Conservation (phyloP, 495 filamentous ascomycete species). For the Antarctomyces pellizariae region DNA sequence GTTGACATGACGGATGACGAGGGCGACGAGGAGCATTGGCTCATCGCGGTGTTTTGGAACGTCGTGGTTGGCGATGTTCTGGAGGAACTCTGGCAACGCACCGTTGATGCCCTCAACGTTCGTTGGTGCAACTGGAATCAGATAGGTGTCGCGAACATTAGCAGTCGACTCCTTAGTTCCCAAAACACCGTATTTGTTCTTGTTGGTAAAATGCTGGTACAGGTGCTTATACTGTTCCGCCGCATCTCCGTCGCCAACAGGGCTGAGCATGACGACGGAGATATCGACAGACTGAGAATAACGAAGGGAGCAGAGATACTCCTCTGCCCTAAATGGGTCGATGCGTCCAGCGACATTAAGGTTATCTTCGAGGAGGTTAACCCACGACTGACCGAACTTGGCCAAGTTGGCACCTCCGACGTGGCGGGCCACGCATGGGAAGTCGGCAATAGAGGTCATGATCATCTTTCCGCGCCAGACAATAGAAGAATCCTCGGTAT, state of each 20-base stretch:
- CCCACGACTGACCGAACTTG: constrained; percentile 34
- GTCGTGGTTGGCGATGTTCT: constrained; percentile 48
- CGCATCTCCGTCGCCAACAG: constrained; percentile 22
- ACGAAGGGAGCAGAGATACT: constrained; percentile 66
- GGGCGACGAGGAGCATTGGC: constrained; percentile 50
- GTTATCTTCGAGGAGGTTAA: constrained; percentile 38
- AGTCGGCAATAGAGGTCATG: constrained; percentile 55
- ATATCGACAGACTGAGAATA: constrained; percentile 54
- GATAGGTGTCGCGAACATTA: constrained; percentile 56
- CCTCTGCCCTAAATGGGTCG: constrained; percentile 50
- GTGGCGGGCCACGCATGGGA: constrained; percentile 54
- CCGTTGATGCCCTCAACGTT: constrained; percentile 18
- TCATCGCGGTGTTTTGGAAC: constrained; percentile 40
- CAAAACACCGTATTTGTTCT: constrained; percentile 62
- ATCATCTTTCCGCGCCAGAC: constrained; percentile 62
- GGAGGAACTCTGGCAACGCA: constrained; percentile 46
- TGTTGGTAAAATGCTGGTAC: constrained; percentile 55
- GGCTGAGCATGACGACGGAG: constrained; percentile 39
- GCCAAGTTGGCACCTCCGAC: constrained; percentile 59
- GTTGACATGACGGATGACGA: constrained; percentile 41
- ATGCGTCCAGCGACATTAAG: constrained; percentile 70
- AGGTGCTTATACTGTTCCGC: constrained; percentile 38
- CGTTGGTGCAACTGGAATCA: constrained; percentile 43
- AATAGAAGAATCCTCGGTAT: constrained; percentile 33
- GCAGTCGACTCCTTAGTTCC: constrained; percentile 36